These are phyloP conservation scores for Phytopythium vexans DNA, from an alignment of 352 stramenopile species.

Conservation along the genomic window DNA sequence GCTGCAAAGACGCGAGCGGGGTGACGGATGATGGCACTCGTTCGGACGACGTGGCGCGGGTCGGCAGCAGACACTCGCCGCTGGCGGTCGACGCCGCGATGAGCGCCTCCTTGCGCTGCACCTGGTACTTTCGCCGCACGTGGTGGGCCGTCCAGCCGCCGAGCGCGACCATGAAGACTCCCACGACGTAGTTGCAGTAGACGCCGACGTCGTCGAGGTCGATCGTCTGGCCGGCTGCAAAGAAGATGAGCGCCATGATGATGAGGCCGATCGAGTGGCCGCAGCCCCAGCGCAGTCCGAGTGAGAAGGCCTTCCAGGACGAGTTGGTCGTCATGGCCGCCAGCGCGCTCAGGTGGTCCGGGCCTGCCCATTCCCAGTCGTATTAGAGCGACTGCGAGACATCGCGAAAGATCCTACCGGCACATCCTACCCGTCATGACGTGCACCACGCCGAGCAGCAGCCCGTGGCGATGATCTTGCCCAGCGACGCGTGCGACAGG, in stretches of 20 bases:
- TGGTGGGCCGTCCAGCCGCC: conserved; percentile 54
- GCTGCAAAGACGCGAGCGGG: conserved; percentile 10
- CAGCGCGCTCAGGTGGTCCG: conserved; percentile 89
- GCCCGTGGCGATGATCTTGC: conserved; percentile 41
- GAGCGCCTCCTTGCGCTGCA: conserved; percentile 33
- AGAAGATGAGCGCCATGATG: conserved; percentile 82
- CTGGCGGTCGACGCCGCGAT: conserved; percentile 1
- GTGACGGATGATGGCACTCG: neutral
- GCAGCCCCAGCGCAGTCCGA: conserved; percentile 89
- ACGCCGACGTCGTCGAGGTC: conserved; percentile 50
- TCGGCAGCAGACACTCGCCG: neutral
- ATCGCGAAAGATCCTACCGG: neutral
- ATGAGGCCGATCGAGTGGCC: conserved; percentile 89
- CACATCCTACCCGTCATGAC: conserved; percentile 37
- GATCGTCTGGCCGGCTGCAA: conserved; percentile 47
- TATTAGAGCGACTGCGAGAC: neutral
- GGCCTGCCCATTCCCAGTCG: conserved; percentile 16
- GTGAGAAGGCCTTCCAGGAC: conserved; percentile 75
- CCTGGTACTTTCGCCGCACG: conserved; percentile 48
- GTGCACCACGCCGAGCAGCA: conserved; percentile 43
- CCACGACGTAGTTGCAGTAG: conserved; percentile 72
- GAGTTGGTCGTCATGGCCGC: conserved; percentile 81
- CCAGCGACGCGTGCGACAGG: conserved; percentile 29
- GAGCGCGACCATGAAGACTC: conserved; percentile 76
- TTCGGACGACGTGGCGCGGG: neutral